phyloP scores from a whole-genome alignment of 306 rosid species.

The Clitoria ternatea region DNA sequence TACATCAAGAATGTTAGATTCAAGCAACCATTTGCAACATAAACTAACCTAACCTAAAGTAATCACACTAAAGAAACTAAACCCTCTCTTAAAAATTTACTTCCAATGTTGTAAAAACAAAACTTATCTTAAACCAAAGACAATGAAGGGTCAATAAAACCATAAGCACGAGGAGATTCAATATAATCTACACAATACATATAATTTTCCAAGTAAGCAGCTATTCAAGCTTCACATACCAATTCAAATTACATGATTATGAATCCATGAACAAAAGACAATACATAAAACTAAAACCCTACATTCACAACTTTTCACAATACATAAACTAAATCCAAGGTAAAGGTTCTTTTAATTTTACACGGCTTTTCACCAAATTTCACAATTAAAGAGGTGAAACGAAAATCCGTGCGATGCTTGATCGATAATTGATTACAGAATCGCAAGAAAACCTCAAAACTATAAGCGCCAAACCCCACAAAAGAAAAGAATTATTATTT shows the following conservation, averaged over 20 bases:
- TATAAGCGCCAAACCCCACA: not conserved
- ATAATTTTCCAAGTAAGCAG: not conserved
- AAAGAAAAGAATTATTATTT: not conserved
- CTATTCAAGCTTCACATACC: not conserved
- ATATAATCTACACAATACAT: not conserved
- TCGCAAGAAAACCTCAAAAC: not conserved
- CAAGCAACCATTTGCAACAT: not conserved
- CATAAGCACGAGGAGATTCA: conserved; percentile 3
- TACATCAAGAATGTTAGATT: not conserved
- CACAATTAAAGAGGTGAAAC: not conserved
- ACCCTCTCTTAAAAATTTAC: not conserved
- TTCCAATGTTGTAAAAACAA: not conserved
- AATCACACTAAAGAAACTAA: not conserved
- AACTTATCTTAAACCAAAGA: not conserved
- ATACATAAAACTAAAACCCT: not conserved
- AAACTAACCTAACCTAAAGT: not conserved
- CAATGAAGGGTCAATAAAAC: not conserved
- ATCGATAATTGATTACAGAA: not conserved
- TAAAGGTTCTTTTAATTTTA: not conserved
- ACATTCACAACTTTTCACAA: not conserved
- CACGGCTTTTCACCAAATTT: not conserved
- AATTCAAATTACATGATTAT: not conserved
- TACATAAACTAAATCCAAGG: not conserved
- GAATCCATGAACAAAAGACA: not conserved
- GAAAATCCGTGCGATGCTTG: not conserved